Percentiles rank a stretch among this genome's conserved stretches.
These are phyloP conservation scores for Diaporthe batatas DNA, from an alignment of 2,329 filamentous ascomycete species.

Conservation along the genomic window DNA sequence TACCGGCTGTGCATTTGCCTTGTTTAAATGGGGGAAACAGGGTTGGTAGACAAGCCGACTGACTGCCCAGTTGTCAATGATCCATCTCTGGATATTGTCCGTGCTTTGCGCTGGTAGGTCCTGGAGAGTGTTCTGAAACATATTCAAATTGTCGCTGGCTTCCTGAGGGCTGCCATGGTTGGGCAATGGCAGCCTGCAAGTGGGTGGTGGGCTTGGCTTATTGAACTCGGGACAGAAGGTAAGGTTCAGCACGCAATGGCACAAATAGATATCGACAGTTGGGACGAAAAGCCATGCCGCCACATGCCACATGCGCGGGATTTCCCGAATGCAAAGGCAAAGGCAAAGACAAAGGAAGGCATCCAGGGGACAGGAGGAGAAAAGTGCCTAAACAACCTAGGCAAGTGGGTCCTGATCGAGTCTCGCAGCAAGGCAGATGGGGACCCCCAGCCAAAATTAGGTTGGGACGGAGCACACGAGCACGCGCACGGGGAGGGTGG, in stretches of 20 bases:
- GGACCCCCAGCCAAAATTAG: conserved; percentile 33
- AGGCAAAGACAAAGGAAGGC: neutral
- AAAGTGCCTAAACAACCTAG: neutral
- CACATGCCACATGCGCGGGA: conserved; percentile 20
- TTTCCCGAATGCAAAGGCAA: conserved; percentile 1
- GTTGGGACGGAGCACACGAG: conserved; percentile 6
- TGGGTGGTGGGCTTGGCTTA: neutral
- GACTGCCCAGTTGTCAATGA: neutral
- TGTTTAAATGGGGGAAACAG: neutral
- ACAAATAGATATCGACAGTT: neutral
- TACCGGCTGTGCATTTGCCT: neutral
- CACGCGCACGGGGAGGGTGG: neutral
- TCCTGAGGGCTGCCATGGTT: neutral
- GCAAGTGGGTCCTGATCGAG: conserved; percentile 1
- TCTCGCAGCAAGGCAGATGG: neutral
- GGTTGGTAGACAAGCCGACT: neutral
- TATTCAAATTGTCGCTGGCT: neutral
- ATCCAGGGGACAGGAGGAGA: neutral
- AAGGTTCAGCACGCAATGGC: neutral
- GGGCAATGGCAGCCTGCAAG: neutral
- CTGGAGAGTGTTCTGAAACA: neutral
- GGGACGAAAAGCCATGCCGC: neutral
- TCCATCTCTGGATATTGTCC: neutral
- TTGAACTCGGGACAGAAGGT: neutral
- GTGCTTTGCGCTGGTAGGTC: neutral